Base-by-base conservation (phyloP, 2,329 filamentous ascomycete genomes). In the Botryotinia globosa region DNA sequence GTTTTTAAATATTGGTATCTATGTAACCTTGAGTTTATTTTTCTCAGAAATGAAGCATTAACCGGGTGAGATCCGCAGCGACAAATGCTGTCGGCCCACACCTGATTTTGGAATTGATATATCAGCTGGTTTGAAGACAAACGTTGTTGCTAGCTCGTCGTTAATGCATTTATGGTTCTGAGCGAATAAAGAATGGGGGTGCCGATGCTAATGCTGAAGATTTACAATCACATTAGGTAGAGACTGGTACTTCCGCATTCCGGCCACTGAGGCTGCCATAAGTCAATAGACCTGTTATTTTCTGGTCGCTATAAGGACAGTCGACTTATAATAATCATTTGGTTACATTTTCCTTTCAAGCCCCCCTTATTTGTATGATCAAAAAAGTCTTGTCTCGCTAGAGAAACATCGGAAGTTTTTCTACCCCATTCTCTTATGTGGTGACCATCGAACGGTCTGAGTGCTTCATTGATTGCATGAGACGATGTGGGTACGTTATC, bases 61-160 rank as follows among this genome's bases (percentile, higher is more conserved):
- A 66, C 64, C 39, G 18, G 64, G 45, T 56, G 64, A 48, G 64
- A 54, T 39, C 25, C 16, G 45, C 45, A 34, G 37, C 64, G 64
- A 67, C 64, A 39, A 65, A 22, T n/a, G 9, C 51, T 54, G 9
- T 67, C 10, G n/a, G 34, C 34, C 64, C 64, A 54, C 64, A 66
- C 45, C 37, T 39, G 32, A 51, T 39, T 66, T n/a, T 51, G 25
- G 25, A 42, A n/a, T 7, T 48, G 4, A 51, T 25, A 4, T 37
- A 37, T 34, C 45, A 45, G 44, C 34, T 34, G 25, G 22, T 12
- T n/a, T 18, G 20, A 48, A 37, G 18, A 48, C 63, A 65, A 37
- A 42, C 45, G 45, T 39, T 51, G 63, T 37, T 37, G 32, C 63
- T n/a, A 37, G 44, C 22, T 32, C 44, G 22, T 48, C 48, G 32